Evolutionary conservation across 208 protist species (phyloP).

Genomic region (Trichomonas tenax): DNA sequence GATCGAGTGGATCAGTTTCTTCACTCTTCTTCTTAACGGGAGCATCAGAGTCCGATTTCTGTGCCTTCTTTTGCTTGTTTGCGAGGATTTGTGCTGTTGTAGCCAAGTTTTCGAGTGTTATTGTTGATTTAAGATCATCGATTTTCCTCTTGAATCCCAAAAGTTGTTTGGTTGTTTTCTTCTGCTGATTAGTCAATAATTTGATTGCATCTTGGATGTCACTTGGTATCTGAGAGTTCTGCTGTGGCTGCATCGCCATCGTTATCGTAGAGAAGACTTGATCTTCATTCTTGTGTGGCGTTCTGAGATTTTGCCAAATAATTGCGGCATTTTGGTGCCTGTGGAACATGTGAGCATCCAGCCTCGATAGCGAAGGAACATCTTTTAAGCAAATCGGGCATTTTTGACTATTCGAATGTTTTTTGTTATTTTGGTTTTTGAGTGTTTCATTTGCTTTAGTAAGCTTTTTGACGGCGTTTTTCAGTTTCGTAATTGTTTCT

Average conservation of each 20-base stretch:
- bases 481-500: background rate
- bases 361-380: background rate
- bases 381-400: background rate
- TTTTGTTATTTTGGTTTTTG: background rate
- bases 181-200: background rate
- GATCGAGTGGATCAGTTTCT: background rate
- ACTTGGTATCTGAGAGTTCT: background rate
- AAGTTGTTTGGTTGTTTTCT: background rate
- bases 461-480: background rate
- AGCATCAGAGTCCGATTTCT: background rate
- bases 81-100: background rate
- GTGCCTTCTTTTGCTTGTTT: background rate
- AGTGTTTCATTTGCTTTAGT: background rate
- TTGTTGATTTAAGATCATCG: background rate
- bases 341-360: background rate
- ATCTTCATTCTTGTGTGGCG: background rate
- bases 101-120: background rate
- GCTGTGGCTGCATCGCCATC: background rate
- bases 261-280: background rate
- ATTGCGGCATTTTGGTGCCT: background rate
- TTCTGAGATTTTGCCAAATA: background rate
- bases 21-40: background rate
- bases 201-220: background rate
- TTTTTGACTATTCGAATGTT: background rate
- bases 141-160: background rate